Conservation (phyloP, 768 basidiomycete genomes). For the Hebeloma cylindrosporum region DNA sequence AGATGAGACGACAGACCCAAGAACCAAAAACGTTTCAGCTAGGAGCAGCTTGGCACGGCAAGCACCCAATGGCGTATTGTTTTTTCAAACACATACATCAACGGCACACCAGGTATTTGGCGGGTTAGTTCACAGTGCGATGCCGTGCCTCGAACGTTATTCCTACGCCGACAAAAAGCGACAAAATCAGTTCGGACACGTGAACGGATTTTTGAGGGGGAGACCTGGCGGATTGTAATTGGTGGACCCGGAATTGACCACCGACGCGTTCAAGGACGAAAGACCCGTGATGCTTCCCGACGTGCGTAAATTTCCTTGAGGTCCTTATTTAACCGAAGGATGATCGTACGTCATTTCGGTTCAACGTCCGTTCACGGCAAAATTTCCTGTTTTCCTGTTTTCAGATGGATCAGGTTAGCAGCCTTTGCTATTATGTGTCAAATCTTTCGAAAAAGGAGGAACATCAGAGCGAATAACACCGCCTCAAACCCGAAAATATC, state of each 20-base stretch:
- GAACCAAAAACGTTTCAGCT: no score
- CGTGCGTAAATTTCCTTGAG: slow-evolving; percentile 9
- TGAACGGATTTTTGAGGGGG: no score
- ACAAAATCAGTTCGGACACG: slow-evolving; percentile 94
- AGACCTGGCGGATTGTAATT: no score
- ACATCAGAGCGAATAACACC: slow-evolving; percentile 16
- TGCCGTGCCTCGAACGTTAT: no score
- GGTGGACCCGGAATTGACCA: no score
- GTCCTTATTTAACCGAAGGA: background rate
- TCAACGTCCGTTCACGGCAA: slow-evolving; percentile 90
- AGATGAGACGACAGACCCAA: background rate
- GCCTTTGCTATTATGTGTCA: slow-evolving; percentile 72
- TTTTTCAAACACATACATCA: slow-evolving; percentile 97
- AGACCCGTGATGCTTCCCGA: no score
- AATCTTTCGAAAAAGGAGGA: background rate
- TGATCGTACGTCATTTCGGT: slow-evolving; percentile 83
- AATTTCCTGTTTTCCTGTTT: slow-evolving; percentile 94
- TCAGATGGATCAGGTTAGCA: no score
- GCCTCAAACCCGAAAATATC: slow-evolving; percentile 14
- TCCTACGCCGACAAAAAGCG: slow-evolving; percentile 95
- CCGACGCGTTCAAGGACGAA: no score
- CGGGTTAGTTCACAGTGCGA: slow-evolving; percentile 88
- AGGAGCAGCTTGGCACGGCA: slow-evolving; percentile 94
- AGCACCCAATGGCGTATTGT: slow-evolving; percentile 90
- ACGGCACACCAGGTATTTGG: slow-evolving; percentile 87